Evolutionary conservation across 768 basidiomycete species (phyloP).

Genomic region (Mycena vitilis): DNA sequence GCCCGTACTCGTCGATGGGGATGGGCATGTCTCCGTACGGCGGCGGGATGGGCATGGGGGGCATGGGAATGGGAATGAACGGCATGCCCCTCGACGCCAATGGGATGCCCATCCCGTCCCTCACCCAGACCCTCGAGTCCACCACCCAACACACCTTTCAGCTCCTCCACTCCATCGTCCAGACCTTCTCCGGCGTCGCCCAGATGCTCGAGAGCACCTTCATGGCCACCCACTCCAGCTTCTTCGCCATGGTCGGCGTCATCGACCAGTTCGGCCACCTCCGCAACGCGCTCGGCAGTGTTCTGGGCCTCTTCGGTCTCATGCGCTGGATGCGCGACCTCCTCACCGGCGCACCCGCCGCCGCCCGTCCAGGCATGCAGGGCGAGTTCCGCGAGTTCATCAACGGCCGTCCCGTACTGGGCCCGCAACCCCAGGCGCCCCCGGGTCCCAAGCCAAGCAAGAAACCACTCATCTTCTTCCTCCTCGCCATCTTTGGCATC

Average conservation of each 20-base stretch:
- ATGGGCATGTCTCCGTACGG: slow-evolving; percentile 32
- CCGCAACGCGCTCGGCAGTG: slow-evolving; percentile 92
- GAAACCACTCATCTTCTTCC: slow-evolving; percentile 93
- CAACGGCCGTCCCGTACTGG: slow-evolving; percentile 69
- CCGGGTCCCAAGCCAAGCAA: slow-evolving; percentile 74
- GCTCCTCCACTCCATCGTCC: slow-evolving; percentile 93
- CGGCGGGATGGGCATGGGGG: slow-evolving; percentile 46
- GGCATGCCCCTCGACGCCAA: slow-evolving; percentile 62
- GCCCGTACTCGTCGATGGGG: slow-evolving; percentile 39
- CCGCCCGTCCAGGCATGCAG: slow-evolving; percentile 50
- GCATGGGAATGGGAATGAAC: slow-evolving; percentile 47
- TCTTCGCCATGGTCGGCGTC: slow-evolving; percentile 97
- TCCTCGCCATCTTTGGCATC: slow-evolving; percentile 92
- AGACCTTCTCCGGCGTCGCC: slow-evolving; percentile 93
- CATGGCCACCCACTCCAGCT: slow-evolving; percentile 95
- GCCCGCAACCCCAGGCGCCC: slow-evolving; percentile 45
- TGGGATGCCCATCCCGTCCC: slow-evolving; percentile 68
- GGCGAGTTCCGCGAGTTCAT: slow-evolving; percentile 84
- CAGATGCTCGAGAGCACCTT: slow-evolving; percentile 99
- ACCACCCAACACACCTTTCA: slow-evolving; percentile 94
- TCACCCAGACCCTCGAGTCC: slow-evolving; percentile 89
- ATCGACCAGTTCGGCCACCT: slow-evolving; percentile 95
- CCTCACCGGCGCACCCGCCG: slow-evolving; percentile 54
- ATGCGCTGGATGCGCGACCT: slow-evolving; percentile 85
- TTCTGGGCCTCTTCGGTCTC: slow-evolving; percentile 91